Evolutionary conservation across 2,329 filamentous ascomycete species (phyloP).

Genomic region (Ophiocordyceps camponoti-floridani): DNA sequence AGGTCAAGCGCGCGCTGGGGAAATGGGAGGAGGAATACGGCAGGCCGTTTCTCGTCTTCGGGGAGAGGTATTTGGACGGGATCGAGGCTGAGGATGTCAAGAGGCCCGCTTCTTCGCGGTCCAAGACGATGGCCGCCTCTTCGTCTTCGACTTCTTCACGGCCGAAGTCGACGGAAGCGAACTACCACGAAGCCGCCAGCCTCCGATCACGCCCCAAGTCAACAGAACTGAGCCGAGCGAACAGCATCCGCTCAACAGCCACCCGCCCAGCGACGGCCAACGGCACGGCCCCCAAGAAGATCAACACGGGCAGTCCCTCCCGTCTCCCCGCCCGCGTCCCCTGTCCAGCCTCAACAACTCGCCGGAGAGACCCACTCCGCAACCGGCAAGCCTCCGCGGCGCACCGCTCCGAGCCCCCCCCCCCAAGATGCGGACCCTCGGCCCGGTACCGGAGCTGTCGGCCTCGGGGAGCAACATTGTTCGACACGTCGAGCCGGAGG

Average conservation of each 20-base stretch:
- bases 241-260: conserved; percentile 14
- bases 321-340: conserved; percentile 55
- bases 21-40: conserved; percentile 89
- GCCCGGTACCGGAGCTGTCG: conserved; percentile 26
- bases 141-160: conserved; percentile 22
- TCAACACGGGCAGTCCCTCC: conserved; percentile 13
- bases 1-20: conserved; percentile 69
- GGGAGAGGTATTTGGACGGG: conserved; percentile 75
- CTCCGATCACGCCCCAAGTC: background rate
- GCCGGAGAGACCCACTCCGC: conserved; percentile 50
- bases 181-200: conserved; percentile 8
- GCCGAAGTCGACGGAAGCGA: conserved; percentile 14
- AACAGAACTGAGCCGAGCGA: conserved; percentile 7
- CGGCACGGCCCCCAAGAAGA: background rate
- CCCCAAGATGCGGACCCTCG: conserved; percentile 80
- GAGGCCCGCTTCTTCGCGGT: conserved; percentile 50
- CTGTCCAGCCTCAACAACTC: conserved; percentile 62
- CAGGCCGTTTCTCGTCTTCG: conserved; percentile 80
- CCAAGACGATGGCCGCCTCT: no score
- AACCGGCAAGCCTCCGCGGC: conserved; percentile 29
- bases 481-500: conserved; percentile 52
- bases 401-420: conserved; percentile 57
- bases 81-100: conserved; percentile 56
- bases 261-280: background rate
- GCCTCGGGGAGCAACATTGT: conserved; percentile 20